Evolutionary conservation across 495 filamentous ascomycete species (phyloP).

Genomic region (Penicillium antarcticum): DNA sequence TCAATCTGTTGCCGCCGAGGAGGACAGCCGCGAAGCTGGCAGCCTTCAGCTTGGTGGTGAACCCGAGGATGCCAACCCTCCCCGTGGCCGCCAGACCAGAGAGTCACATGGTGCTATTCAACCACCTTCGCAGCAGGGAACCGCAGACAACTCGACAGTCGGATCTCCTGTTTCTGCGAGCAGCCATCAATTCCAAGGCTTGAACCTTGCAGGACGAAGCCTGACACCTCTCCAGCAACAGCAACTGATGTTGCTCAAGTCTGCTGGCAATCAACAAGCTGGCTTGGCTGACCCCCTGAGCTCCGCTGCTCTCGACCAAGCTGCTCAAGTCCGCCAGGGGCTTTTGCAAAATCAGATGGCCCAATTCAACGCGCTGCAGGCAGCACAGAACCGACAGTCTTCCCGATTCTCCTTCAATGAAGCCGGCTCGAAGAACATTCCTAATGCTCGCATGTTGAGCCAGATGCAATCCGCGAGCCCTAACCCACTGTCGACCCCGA

Average conservation of each 20-base stretch:
- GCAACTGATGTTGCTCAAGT: conserved; percentile 64
- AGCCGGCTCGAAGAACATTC: conserved; percentile 72
- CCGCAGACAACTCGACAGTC: conserved; percentile 42
- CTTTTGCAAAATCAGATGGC: conserved; percentile 60
- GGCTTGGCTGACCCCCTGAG: conserved; percentile 52
- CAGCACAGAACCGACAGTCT: conserved; percentile 72
- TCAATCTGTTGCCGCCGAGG: conserved; percentile 47
- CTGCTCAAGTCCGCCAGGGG: conserved; percentile 38
- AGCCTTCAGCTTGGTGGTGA: conserved; percentile 89
- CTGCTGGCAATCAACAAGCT: conserved; percentile 50
- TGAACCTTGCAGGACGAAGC: conserved; percentile 62
- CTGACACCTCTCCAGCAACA: conserved; percentile 82
- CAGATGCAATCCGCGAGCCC: conserved; percentile 76
- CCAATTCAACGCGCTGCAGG: conserved; percentile 55
- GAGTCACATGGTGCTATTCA: conserved; percentile 61
- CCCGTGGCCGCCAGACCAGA: conserved; percentile 47
- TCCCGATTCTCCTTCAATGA: conserved; percentile 92
- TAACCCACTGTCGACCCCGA: conserved; percentile 57
- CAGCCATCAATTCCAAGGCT: conserved; percentile 51
- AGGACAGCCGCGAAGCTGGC: conserved; percentile 67
- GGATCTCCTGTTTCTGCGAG: conserved; percentile 45
- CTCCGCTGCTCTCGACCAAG: conserved; percentile 36
- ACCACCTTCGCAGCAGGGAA: conserved; percentile 68
- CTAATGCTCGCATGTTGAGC: conserved; percentile 79
- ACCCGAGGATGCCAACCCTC: conserved; percentile 64